Percentiles rank a stretch among this genome's conserved stretches.
Evolutionary conservation across 1,284 basidiomycete genomes (phyloP).

Genomic region (Sporisorium sorghi): DNA sequence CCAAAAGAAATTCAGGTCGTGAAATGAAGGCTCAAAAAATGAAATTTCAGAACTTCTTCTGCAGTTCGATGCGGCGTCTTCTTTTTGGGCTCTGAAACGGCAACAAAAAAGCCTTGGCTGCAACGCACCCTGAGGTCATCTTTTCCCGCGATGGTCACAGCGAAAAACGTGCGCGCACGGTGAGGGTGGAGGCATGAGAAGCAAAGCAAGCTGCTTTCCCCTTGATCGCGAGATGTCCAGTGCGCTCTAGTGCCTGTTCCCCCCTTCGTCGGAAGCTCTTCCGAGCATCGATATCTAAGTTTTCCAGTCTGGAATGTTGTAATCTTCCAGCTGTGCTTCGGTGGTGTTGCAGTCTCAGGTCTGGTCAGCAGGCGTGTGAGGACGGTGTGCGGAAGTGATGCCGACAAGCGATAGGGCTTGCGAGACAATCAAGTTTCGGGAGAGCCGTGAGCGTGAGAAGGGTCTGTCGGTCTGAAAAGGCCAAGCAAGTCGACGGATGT

Average conservation of each 20-base stretch:
- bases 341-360: not conserved
- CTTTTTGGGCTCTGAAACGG: not conserved
- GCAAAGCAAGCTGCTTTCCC: not conserved
- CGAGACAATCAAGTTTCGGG: not conserved
- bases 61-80: not conserved
- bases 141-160: not conserved
- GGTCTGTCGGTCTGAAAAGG: too few relatives aligned
- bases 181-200: constrained; percentile 20
- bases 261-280: constrained; percentile 1
- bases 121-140: constrained; percentile 40
- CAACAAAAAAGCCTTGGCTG: too few relatives aligned
- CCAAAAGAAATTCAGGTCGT: too few relatives aligned
- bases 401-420: not conserved
- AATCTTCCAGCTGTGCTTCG: too few relatives aligned
- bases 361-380: constrained; percentile 5
- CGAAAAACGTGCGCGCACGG: constrained; percentile 21
- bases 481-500: too few relatives aligned
- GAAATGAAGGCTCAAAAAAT: not conserved
- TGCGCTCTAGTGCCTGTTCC: not conserved
- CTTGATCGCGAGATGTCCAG: constrained; percentile 1
- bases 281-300: not conserved
- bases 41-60: not conserved
- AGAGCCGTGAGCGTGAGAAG: not conserved
- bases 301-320: not conserved
- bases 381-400: not conserved